phyloP scores from a whole-genome alignment of 208 protist genomes.

The Phytomonas sp. region DNA sequence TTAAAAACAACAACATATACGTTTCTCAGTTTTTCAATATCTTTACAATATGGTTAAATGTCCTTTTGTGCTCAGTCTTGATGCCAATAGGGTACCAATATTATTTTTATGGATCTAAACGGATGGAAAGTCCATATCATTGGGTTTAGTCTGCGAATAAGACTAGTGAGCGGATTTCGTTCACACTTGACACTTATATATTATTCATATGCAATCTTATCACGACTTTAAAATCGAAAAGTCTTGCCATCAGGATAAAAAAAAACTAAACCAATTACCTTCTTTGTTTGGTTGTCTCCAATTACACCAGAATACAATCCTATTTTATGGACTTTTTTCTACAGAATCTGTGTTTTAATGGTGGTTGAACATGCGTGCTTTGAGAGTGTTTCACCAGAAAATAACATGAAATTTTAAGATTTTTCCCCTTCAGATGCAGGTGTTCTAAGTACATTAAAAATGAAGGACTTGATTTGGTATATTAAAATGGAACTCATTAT shows the following conservation, averaged over 20 bases:
- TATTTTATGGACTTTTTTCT: slow-evolving; percentile 5
- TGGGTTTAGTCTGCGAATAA: neutral
- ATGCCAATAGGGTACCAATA: slow-evolving; percentile 93
- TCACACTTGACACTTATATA: neutral
- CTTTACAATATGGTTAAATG: slow-evolving; percentile 81
- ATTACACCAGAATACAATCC: neutral
- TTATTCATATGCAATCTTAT: neutral
- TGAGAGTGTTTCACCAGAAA: neutral
- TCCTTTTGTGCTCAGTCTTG: slow-evolving; percentile 94
- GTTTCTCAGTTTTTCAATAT: neutral
- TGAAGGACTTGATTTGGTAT: neutral
- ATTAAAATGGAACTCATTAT: neutral
- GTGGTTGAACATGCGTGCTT: neutral
- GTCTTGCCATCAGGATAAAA: neutral
- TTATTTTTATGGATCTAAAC: slow-evolving; percentile 23
- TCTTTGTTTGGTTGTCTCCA: neutral
- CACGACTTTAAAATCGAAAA: neutral
- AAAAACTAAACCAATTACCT: neutral
- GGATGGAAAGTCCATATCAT: neutral
- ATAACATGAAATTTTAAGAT: slow-evolving; percentile 3
- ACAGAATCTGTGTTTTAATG: neutral
- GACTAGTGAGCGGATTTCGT: slow-evolving; percentile 3
- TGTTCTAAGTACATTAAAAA: neutral
- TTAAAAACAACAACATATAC: slow-evolving; percentile 2
- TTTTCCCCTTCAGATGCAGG: neutral